These are phyloP conservation scores for Xylariaceae sp. DNA, from an alignment of 2,329 filamentous ascomycete genomes.

Conservation along the genomic window DNA sequence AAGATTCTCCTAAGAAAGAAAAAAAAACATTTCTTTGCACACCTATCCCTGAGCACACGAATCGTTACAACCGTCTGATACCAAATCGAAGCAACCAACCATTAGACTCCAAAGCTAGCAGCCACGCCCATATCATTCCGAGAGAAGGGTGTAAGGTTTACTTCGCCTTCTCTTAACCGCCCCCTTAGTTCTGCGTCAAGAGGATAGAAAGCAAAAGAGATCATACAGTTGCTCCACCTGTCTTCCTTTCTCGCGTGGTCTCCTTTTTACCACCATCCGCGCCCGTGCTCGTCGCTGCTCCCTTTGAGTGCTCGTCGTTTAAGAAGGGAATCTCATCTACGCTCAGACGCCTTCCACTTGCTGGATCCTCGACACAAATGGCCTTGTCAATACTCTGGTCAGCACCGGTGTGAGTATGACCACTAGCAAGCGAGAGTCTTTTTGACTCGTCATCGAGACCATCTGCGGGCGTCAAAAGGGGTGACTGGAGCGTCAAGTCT, in stretches of 20 bases:
- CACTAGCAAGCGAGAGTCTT: conserved; percentile 21
- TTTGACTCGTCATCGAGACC: conserved; percentile 32
- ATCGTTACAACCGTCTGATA: neutral
- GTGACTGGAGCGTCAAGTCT: conserved; percentile 52
- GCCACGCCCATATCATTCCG: neutral
- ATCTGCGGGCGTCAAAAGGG: conserved; percentile 47
- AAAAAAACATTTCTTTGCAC: neutral
- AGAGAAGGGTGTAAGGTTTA: neutral
- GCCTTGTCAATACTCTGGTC: conserved; percentile 30
- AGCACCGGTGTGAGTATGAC: conserved; percentile 1
- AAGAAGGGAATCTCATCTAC: conserved; percentile 66
- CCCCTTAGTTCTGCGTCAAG: no score
- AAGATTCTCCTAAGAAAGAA: neutral
- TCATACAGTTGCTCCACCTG: conserved; percentile 30
- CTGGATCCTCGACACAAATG: conserved; percentile 38
- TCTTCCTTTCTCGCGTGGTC: conserved; percentile 56
- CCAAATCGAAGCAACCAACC: neutral
- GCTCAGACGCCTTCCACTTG: conserved; percentile 37
- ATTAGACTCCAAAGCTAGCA: neutral
- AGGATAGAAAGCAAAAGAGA: neutral
- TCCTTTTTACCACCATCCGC: conserved; percentile 55
- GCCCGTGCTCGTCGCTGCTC: conserved; percentile 46
- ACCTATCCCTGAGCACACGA: neutral
- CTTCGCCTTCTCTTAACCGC: no score
- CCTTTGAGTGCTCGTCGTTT: conserved; percentile 49